A percentile compares a stretch with the other conserved stretches of the same genome.
These are phyloP conservation scores for Chaetomidium leptoderma DNA, from an alignment of 495 filamentous ascomycete genomes.

Conservation along the genomic window DNA sequence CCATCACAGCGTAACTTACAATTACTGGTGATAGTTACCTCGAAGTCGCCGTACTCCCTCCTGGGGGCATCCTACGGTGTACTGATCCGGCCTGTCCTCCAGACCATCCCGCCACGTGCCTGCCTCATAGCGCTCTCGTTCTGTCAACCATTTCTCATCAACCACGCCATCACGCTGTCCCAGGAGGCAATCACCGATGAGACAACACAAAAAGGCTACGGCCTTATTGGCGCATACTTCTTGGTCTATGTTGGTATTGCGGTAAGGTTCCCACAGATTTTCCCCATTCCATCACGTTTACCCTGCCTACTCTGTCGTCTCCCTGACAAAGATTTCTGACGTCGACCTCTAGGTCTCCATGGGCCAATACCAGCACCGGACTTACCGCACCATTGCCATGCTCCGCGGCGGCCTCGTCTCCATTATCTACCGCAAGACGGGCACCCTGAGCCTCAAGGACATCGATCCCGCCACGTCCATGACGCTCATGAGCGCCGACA, in stretches of 20 bases:
- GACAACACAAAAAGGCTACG: constrained; percentile 49
- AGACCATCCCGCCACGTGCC: constrained; percentile 50
- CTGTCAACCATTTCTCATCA: constrained; percentile 61
- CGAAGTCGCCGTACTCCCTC: constrained; percentile 37
- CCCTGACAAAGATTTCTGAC: too few relatives aligned
- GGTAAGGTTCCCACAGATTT: too few relatives aligned
- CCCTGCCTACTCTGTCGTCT: too few relatives aligned
- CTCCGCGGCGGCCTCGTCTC: constrained; percentile 53
- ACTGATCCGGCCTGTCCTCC: constrained; percentile 47
- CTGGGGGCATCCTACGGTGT: constrained; percentile 40
- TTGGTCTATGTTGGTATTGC: constrained; percentile 60
- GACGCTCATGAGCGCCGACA: constrained; percentile 57
- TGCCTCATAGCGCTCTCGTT: constrained; percentile 57
- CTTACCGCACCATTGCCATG: constrained; percentile 60
- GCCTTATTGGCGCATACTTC: constrained; percentile 60
- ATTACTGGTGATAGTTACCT: too few relatives aligned
- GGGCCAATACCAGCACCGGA: constrained; percentile 52
- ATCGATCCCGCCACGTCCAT: constrained; percentile 51
- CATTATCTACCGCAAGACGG: constrained; percentile 54
- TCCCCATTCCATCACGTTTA: too few relatives aligned
- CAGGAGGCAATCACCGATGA: constrained; percentile 25
- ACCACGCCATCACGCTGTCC: constrained; percentile 47
- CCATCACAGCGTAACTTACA: too few relatives aligned
- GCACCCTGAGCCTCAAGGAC: constrained; percentile 39
- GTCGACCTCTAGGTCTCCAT: too few relatives aligned